Evolutionary conservation across 768 basidiomycete genomes (phyloP), one percentile per base, ranked within the genome.

Genomic region (Kwoniella shandongensis): DNA sequence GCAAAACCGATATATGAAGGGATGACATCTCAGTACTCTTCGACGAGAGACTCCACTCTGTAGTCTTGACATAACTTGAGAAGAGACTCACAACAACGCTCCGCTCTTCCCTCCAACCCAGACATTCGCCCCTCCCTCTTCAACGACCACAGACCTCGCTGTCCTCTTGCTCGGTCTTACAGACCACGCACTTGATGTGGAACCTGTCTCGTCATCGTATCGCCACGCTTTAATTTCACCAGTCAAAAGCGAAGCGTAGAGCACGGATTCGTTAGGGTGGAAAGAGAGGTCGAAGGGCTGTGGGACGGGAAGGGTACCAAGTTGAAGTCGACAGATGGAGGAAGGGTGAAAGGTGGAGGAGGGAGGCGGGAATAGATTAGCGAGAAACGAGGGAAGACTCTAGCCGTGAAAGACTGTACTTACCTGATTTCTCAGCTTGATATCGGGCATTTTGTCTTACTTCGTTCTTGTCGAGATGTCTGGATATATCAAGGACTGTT

Each of bases 211-310:
- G 48, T 87, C 85, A 69, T 87, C 84, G 73, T 92, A 96, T 3
- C 81, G 72, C 73, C 87, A 91, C 0, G 89, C 89, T 59, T 87
- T 89, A 65, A 96, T 79, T 44, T 88, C 81, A 10, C 93, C 93
- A 0, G 88, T 87, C 15, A 97, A 79, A 1, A 94, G 84, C 25
- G 76, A 74, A 2, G 76, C 80, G 75, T 88, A 92, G 3, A 92
- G 83, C n/a, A 84, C 80, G 0, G 85, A 78, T 45, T 82, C 69
- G 4, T 80, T 80, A 0, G 93, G 91, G 67, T 94, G 91, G 69
- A 96, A 97, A 1, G 82, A 83, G 39, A 96, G 79, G 79, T 94
- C 93, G 77, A 94, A 96, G 26, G 92, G 84, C 76, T 94, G 88
- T 7, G 84, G 83, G 45, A 84, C n/a, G n/a, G n/a, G n/a, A n/a